Evolutionary conservation across 148 eudicot species (phyloP), one percentile per base, ranked within the genome.

Genomic region (Chenopodium quinoa): DNA sequence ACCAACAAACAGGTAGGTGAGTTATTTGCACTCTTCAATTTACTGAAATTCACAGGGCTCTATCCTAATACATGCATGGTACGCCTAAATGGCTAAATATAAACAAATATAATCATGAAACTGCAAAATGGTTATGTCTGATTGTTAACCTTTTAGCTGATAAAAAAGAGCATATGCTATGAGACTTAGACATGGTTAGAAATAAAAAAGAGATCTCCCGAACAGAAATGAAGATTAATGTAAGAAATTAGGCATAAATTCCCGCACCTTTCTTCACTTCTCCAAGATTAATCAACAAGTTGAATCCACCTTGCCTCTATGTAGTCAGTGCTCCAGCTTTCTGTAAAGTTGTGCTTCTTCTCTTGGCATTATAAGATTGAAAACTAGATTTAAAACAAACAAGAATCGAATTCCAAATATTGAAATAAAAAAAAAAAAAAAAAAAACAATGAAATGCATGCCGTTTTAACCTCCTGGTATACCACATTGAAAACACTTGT

Each of bases 311-410:
- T 80, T 52, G 16, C 74, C 44, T 29, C 29, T 46, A 66, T 19
- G 25, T 29, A 40, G 25, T 40, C 27, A 20, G 10, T 8, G 31
- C n/a, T 27, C 58, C 17, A 73, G 71, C 4, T 56, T 52, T 56
- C 56, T 40, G 32, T 23, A 10, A n/a, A 70, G 32, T 71, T 74
- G 37, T 62, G 77, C 82, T 52, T 73, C 71, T 83, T 83, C 68
- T 67, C 68, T 50, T 54, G 58, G 60, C 31, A 65, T 73, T 67
- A 17, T 65, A 46, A 64, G 48, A 47, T 27, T 56, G 19, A 66
- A 32, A 40, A 27, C 17, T 31, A 74, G 40, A 40, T 27, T 54
- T 62, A 16, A 78, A 72, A 48, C 20, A 31, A 71, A 37, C 25
- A 71, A 71, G 75, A 4, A 17, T 11, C 4, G 14, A 50, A 50